Base-by-base conservation (phyloP, 345 rosid genomes). In the Anacardium occidentale region DNA sequence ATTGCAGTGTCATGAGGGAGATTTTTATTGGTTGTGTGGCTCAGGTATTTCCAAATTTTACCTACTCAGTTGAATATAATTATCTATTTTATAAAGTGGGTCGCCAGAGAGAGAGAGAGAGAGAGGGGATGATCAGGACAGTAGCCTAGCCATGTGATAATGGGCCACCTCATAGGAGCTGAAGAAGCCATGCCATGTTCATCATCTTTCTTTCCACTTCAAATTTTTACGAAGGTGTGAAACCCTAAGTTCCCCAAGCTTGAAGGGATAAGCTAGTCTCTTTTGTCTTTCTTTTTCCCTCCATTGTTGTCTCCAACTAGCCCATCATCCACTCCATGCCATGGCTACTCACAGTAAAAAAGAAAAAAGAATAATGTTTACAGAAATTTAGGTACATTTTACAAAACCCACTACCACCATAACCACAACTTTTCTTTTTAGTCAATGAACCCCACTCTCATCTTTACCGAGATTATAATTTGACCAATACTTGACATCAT, bases 131-230 rank as follows among this genome's bases (percentile, higher is more conserved):
- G 52, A 57, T 58, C 62, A 58, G 42, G n/a, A n/a, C n/a, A n/a
- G n/a, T n/a, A n/a, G n/a, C n/a, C n/a, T 60, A 11, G 61, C 75
- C 81, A 77, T 75, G 77, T 75, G 77, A 77, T 69, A 72, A 79
- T 75, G 75, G 84, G 84, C 61, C 73, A 66, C 22, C 78, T 75
- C 64, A 69, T n/a, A 0, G 32, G 45, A 55, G 74, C 70, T 56
- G 66, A 64, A 45, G 26, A 45, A n/a, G n/a, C n/a, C n/a, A n/a
- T n/a, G n/a, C 24, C 1, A 0, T 25, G n/a, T 8, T 14, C 37
- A 54, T 0, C 6, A 13, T 47, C 22, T 9, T 29, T 9, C 18
- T 40, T 66, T 3, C 47, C 42, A 37, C 1, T 37, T 6, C 5
- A 37, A 37, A 37, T 37, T 37, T 37, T 5, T 5, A 1, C 11